Percentiles rank a stretch among this genome's conserved stretches.
Conservation (phyloP, 2,329 filamentous ascomycete genomes). For the Verticillium alfalfae region DNA sequence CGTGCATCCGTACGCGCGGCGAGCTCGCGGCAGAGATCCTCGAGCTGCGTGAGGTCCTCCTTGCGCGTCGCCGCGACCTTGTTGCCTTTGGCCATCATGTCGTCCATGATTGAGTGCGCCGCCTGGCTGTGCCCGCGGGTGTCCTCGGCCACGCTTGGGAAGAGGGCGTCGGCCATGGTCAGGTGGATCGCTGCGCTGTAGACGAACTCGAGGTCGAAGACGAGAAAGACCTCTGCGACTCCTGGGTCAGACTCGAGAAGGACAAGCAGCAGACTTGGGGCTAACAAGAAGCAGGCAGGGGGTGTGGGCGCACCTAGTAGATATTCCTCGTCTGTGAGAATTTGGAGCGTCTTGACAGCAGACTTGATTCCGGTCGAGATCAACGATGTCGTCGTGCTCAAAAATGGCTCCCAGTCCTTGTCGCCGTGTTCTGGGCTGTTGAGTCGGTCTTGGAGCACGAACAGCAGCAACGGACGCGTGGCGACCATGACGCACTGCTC, state of each 20-base stretch:
- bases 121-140: slow-evolving; percentile 14
- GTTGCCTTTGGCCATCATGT: slow-evolving; percentile 26
- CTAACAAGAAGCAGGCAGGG: background rate
- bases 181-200: slow-evolving; percentile 27
- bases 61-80: slow-evolving; percentile 23
- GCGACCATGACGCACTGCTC: slow-evolving; percentile 30
- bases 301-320: slow-evolving; percentile 22
- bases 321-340: slow-evolving; percentile 21
- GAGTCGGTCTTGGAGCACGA: slow-evolving; percentile 28
- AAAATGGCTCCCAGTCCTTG: slow-evolving; percentile 26
- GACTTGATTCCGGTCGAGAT: slow-evolving; percentile 35
- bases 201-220: slow-evolving; percentile 30
- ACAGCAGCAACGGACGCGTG: slow-evolving; percentile 29
- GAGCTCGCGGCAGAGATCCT: slow-evolving; percentile 21
- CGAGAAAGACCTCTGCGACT: slow-evolving; percentile 26
- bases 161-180: slow-evolving; percentile 27
- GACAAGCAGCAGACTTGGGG: no score
- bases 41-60: slow-evolving; percentile 22
- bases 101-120: slow-evolving; percentile 22
- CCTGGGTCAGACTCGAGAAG: background rate
- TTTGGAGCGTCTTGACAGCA: slow-evolving; percentile 30
- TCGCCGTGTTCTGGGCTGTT: slow-evolving; percentile 16
- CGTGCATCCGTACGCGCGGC: slow-evolving; percentile 15
- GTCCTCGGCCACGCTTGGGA: slow-evolving; percentile 22
- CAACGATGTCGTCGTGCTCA: slow-evolving; percentile 19